These are phyloP conservation scores for Santalum album DNA, from an alignment of 164 flowering plant genomes.

Conservation along the genomic window DNA sequence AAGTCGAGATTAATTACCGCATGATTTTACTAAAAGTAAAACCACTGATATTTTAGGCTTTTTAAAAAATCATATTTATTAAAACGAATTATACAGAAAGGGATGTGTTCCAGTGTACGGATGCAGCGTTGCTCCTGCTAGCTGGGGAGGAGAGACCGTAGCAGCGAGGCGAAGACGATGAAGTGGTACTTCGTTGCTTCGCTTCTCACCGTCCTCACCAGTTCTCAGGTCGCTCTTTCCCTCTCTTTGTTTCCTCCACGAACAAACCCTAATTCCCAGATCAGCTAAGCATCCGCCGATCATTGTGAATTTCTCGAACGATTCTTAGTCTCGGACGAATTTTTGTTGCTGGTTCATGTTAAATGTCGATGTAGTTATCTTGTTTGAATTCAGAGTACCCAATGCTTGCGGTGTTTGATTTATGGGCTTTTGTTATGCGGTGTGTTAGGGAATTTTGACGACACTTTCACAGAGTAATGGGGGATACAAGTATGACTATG, in stretches of 20 bases:
- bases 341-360: not conserved
- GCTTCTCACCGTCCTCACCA: constrained; percentile 78
- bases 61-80: too few species aligned
- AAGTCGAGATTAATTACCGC: too few species aligned
- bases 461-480: constrained; percentile 85
- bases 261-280: not conserved
- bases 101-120: too few species aligned
- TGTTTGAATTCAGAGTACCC: not conserved
- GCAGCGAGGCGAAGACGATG: constrained; percentile 29
- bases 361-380: not conserved
- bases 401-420: not conserved
- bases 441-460: constrained; percentile 77
- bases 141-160: not conserved
- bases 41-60: too few species aligned
- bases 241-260: not conserved
- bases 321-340: not conserved
- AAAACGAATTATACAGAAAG: too few species aligned
- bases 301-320: too few species aligned
- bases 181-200: constrained; percentile 83
- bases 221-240: constrained; percentile 56
- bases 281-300: not conserved
- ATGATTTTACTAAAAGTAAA: too few species aligned
- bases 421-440: not conserved
- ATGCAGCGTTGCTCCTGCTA: too few species aligned
- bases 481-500: constrained; percentile 74